These are phyloP conservation scores for Tetrahymena elliotti DNA, from an alignment of 73 alveolate species.

Conservation along the genomic window DNA sequence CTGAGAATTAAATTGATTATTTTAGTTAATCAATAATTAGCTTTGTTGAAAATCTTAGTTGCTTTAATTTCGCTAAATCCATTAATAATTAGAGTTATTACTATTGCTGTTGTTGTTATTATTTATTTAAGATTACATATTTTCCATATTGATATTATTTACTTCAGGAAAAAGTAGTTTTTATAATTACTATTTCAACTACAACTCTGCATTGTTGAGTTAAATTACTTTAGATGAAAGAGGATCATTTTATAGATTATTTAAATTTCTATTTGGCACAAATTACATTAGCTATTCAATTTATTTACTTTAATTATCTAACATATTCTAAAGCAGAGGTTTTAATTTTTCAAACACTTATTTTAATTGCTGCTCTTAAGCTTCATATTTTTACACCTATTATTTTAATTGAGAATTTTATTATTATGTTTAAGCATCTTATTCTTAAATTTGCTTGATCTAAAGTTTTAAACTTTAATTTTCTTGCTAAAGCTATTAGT, in stretches of 20 bases:
- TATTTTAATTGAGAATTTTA: background rate
- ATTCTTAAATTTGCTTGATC: background rate
- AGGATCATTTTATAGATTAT: background rate
- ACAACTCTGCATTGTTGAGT: background rate
- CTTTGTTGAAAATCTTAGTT: background rate
- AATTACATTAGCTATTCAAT: background rate
- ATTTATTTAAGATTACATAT: no score
- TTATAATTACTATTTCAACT: no score
- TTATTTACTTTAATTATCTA: no score
- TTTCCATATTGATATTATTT: no score
- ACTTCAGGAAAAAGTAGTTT: background rate
- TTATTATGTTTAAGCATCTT: background rate
- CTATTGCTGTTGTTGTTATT: background rate
- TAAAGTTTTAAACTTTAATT: no score
- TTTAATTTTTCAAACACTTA: background rate
- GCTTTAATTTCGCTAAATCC: background rate
- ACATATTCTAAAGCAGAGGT: background rate
- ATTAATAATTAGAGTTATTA: background rate
- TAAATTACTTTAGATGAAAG: background rate
- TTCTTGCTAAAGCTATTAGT: background rate
- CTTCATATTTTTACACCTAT: background rate
- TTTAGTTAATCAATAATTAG: no score
- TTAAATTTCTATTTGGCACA: background rate
- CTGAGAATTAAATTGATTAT: background rate
- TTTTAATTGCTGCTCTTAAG: background rate